Conservation (phyloP, 345 rosid species). For the Heritiera littoralis region DNA sequence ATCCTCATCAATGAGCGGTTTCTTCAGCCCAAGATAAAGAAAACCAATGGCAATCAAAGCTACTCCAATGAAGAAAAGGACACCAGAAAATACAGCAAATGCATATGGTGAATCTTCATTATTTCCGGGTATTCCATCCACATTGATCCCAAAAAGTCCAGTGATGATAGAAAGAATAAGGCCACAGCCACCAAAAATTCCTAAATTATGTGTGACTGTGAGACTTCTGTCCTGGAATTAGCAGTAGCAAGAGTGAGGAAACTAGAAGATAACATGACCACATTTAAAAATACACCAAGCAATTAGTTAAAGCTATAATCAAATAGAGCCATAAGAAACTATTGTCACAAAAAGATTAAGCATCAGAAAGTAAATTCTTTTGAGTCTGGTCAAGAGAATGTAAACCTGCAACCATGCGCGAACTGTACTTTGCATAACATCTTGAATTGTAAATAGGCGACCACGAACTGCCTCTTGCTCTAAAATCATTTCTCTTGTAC, state of each 20-base stretch:
- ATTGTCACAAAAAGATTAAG: neutral
- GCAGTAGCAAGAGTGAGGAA: neutral
- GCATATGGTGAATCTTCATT: slow-evolving; percentile 43
- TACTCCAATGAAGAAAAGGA: slow-evolving; percentile 46
- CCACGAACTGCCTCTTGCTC: slow-evolving; percentile 68
- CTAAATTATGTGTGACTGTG: slow-evolving; percentile 60
- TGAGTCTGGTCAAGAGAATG: neutral
- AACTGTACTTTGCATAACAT: slow-evolving; percentile 67
- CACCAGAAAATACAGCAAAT: slow-evolving; percentile 44
- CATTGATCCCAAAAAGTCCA: slow-evolving; percentile 65
- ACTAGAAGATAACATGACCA: neutral
- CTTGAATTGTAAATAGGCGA: slow-evolving; percentile 62
- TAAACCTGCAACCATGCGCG: slow-evolving; percentile 68
- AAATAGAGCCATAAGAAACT: neutral
- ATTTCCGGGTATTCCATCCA: slow-evolving; percentile 67
- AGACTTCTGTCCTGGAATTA: slow-evolving; percentile 59
- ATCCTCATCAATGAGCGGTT: slow-evolving; percentile 46
- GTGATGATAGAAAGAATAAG: slow-evolving; percentile 57
- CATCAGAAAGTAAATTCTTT: neutral
- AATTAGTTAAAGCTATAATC: neutral
- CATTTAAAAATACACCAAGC: neutral
- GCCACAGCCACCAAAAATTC: slow-evolving; percentile 71
- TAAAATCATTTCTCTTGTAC: slow-evolving; percentile 58
- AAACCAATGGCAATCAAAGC: slow-evolving; percentile 44
- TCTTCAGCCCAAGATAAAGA: slow-evolving; percentile 59